Evolutionary conservation across 1,139 yeast genomes (phyloP), one percentile per base, ranked within the genome.

Genomic region (Meyerozyma athensensis): DNA sequence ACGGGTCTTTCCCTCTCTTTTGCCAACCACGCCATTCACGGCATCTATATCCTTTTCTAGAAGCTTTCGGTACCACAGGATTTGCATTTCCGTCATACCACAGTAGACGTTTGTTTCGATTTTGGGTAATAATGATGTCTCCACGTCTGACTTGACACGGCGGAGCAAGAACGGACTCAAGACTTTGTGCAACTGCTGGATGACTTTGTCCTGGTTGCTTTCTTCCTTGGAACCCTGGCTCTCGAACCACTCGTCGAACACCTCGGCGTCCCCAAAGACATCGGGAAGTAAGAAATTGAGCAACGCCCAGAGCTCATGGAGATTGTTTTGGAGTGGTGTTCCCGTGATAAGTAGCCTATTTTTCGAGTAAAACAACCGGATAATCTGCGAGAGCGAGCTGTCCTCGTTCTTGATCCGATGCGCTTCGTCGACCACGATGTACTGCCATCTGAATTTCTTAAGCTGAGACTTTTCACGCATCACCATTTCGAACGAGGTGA

Each of bases 361-460:
- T 41, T 84, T 75, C 4, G 97, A 86, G 53, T 85, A 82, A 53
- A 92, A 89, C 36, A 87, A 66, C 46, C 97, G 77, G 39, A 92
- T 82, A 44, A 92, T 89, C 58, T 89, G 96, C 1, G 96, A 87
- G 40, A 92, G 69, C 39, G 94, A 79, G 37, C 94, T 81, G 53
- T 86, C 95, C 58, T 92, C 97, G 58, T 92, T 92, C 57, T 92
- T 92, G 56, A 92, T 90, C 55, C 97, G 76, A 57, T 92, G 98
- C 2, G 97, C 98, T 60, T 92, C 98, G 63, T 92, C 98, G 31
- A 92, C 90, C 19, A 92, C 78, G 40, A 92, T 81, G 56, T 90
- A 92, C 61, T 90, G 90, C 98, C 98, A 92, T 38, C 83, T 80
- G 46, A 92, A 70, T 55, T 87, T 87, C 53, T 82, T 84, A 47